These are phyloP conservation scores for Pichia deserticola DNA, from an alignment of 805 yeast genomes.

Conservation along the genomic window DNA sequence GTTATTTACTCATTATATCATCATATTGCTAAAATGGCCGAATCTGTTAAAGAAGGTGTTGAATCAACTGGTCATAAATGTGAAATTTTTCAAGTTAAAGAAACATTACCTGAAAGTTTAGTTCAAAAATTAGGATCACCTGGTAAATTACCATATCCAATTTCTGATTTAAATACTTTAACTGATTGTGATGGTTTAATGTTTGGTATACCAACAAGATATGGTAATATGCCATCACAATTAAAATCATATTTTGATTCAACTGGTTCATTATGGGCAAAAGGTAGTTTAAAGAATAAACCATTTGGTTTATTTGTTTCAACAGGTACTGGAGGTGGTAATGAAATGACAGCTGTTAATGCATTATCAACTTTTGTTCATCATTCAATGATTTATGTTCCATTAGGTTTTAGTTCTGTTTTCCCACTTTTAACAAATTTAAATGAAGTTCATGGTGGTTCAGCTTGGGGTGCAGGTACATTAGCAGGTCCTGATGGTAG, in stretches of 20 bases:
- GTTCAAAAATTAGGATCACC: conserved; percentile 62
- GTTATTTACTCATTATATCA: conserved; percentile 78
- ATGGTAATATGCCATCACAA: conserved; percentile 75
- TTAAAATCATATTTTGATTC: conserved; percentile 69
- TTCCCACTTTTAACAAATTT: conserved; percentile 48
- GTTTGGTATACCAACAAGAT: conserved; percentile 84
- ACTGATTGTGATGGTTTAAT: conserved; percentile 61
- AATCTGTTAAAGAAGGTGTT: conserved; percentile 61
- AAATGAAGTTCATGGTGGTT: conserved; percentile 68
- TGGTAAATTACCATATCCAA: conserved; percentile 46
- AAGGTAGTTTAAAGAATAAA: conserved; percentile 66
- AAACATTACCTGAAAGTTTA: conserved; percentile 62
- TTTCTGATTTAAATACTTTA: conserved; percentile 51
- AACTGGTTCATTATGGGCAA: conserved; percentile 76
- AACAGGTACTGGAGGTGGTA: conserved; percentile 82
- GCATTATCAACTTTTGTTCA: conserved; percentile 60
- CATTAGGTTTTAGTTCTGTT: conserved; percentile 61
- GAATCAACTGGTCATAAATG: conserved; percentile 64
- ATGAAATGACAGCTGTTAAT: conserved; percentile 63
- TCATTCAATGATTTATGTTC: conserved; percentile 76
- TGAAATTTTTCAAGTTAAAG: conserved; percentile 71
- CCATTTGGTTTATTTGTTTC: conserved; percentile 66
- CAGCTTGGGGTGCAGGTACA: conserved; percentile 85
- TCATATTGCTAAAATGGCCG: conserved; percentile 65
- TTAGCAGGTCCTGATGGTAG: conserved; percentile 74